Evolutionary conservation across 2,329 filamentous ascomycete species (phyloP), one percentile per base, ranked within the genome.

Genomic region (Biscogniauxia sp.): DNA sequence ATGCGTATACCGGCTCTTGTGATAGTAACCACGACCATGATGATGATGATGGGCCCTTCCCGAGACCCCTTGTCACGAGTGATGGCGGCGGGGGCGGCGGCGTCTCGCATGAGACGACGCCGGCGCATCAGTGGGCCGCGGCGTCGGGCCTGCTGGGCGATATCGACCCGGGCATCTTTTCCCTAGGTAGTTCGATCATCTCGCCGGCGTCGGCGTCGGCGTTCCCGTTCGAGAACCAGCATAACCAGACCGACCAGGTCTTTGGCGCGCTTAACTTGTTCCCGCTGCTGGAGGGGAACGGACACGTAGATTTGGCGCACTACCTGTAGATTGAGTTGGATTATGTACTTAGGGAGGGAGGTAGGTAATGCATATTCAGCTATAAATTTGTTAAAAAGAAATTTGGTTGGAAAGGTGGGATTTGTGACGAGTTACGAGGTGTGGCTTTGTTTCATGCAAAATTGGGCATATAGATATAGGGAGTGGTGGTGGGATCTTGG

Each of bases 221-320:
- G 1, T 57, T 60, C 23, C 73, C 2, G 61, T 81, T 6, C 55
- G 74, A 70, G 1, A 72, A 73, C 4, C 68, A 76, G 19, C 76
- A 77, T 0, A 69, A 69, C 11, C 79, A 79, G 5, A 73, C 70
- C 3, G 80, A 82, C 56, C 75, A 78, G 25, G 64, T 77, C 60
- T 69, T 82, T 68, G 68, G 79, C 61, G 63, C 76, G 1, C 58
- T 84, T 20, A 84, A 84, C 56, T 58, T 84, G 15, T 84, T 84
- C 64, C 78, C 82, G 0, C 61, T 84, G 53, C 68, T 84, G 41
- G 82, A 84, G 45, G 77, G 77, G 0, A 80, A 81, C 1, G 82
- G 82, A 0, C 81, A 82, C 7, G 84, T 84, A 57, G 82, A 84
- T 66, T 70, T 84, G 50, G 80, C 74, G 1, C 75, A 77, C 50